Evolutionary conservation across 1,284 basidiomycete genomes (phyloP), one percentile per base, ranked within the genome.

Genomic region (Leccinum glutinopallens): DNA sequence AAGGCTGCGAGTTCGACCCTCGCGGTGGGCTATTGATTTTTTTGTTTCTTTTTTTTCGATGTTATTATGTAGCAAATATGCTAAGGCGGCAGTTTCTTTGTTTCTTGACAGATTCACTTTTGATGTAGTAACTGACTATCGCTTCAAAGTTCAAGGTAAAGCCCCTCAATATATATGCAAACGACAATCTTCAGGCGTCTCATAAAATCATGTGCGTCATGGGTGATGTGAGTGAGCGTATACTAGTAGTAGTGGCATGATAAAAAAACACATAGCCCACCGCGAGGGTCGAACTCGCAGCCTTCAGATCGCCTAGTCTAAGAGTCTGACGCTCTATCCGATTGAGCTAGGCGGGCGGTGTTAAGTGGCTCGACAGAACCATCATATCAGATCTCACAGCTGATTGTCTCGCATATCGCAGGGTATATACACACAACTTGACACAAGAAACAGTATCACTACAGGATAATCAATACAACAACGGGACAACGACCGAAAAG

Each of bases 1-100:
- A 91, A 91, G 89, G 89, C 88, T 92, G 90, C 88, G 88, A 90
- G 89, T 92, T 92, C 89, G 90, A 92, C 89, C 89, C 90, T 91
- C 89, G 88, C 89, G 89, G 89, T 91, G 89, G 89, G 88, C 89
- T 91, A 88, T 19, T 19, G 19, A 49, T 12, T 22, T 51, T 39
- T 39, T 39, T 39, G 32, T 8, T 29, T 29, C 29, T 43, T 43
- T 41, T 8, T 41, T 6, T 17, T 41, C 29, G 29, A 29, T 29
- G 29, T 29, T 29, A 29, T 29, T 1, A 4, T 29, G 25, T 29
- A 29, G 25, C 25, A 29, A 29, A 29, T 29, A 25, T 4, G 25
- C 25, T 25, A 25, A 25, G 25, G 25, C 25, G 25, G 4, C 25
- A 2, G 29, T 29, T 29, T 29, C 6, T 29, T 29, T 29, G 29